Conservation (phyloP, 768 basidiomycete genomes). For the Amanita exitialis region DNA sequence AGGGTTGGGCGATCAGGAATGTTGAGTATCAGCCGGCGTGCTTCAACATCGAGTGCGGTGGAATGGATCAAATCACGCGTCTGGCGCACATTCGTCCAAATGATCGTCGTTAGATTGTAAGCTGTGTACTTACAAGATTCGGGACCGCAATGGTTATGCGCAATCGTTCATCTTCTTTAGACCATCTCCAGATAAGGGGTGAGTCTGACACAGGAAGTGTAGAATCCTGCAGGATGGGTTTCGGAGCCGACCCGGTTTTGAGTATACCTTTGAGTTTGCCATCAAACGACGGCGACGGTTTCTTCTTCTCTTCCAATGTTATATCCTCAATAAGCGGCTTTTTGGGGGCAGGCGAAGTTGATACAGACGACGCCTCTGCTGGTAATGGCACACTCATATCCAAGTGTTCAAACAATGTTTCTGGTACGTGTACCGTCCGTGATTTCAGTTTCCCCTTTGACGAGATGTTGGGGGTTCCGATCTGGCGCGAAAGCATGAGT, state of each 20-base stretch:
- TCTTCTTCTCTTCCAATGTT: conserved; percentile 3
- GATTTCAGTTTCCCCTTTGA: conserved; percentile 62
- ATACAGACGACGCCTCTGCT: neutral
- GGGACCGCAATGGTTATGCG: conserved; percentile 45
- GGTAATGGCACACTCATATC: conserved; percentile 1
- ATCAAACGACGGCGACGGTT: conserved; percentile 8
- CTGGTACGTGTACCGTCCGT: conserved; percentile 48
- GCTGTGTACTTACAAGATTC: conserved; percentile 36
- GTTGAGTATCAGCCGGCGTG: conserved; percentile 42
- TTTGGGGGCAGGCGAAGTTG: neutral
- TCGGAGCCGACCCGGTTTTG: conserved; percentile 18
- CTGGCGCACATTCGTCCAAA: conserved; percentile 19
- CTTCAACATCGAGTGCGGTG: conserved; percentile 58
- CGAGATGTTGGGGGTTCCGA: conserved; percentile 67
- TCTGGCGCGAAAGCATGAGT: conserved; percentile 54
- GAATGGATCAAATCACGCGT: conserved; percentile 32
- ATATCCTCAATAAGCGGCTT: conserved; percentile 42
- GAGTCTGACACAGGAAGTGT: neutral
- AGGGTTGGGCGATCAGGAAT: conserved; percentile 39
- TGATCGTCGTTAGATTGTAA: neutral
- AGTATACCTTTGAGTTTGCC: conserved; percentile 31
- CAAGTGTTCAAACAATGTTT: neutral
- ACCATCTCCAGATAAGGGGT: conserved; percentile 40
- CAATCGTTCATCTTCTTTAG: conserved; percentile 29
- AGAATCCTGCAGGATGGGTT: neutral